A percentile compares a stretch with the other conserved stretches of the same genome.
These are phyloP conservation scores for Rhodotorula sp. DNA, from an alignment of 1,284 basidiomycete species.

Conservation along the genomic window DNA sequence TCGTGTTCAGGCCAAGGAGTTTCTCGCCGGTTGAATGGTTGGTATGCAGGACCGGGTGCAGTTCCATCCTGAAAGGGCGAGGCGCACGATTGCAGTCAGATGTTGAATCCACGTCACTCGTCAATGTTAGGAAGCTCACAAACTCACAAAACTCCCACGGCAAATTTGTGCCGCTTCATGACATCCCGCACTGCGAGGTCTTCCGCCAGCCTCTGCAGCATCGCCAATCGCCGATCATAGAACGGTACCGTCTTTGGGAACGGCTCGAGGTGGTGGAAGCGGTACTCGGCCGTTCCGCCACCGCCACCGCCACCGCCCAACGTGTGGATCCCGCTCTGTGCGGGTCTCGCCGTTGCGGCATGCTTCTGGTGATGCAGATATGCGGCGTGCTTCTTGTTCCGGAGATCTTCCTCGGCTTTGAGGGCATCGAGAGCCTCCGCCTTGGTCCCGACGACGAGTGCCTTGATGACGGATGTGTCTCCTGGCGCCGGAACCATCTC, in stretches of 20 bases:
- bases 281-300: conserved; percentile 18
- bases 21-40: conserved; percentile 43
- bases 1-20: conserved; percentile 67
- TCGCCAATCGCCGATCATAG: conserved; percentile 25
- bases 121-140: conserved; percentile 35
- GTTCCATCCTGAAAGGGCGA: conserved; percentile 17
- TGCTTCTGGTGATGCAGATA: conserved; percentile 21
- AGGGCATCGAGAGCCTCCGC: conserved; percentile 19
- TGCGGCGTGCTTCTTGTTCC: conserved; percentile 24
- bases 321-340: conserved; percentile 23
- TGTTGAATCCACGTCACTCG: too few relatives aligned
- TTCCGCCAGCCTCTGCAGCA: conserved; percentile 32
- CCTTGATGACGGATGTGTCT: conserved; percentile 12
- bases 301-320: background rate
- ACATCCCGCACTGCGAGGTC: conserved; percentile 39
- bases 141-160: conserved; percentile 30
- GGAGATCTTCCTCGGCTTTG: conserved; percentile 15
- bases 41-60: conserved; percentile 53
- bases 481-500: background rate
- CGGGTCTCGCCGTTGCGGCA: background rate
- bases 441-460: conserved; percentile 37
- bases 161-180: conserved; percentile 33
- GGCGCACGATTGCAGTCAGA: too few relatives aligned
- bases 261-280: conserved; percentile 36
- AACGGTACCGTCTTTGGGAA: conserved; percentile 32